phyloP scores from a whole-genome alignment of 1,284 basidiomycete species.

The Mycosarcoma maydis region DNA sequence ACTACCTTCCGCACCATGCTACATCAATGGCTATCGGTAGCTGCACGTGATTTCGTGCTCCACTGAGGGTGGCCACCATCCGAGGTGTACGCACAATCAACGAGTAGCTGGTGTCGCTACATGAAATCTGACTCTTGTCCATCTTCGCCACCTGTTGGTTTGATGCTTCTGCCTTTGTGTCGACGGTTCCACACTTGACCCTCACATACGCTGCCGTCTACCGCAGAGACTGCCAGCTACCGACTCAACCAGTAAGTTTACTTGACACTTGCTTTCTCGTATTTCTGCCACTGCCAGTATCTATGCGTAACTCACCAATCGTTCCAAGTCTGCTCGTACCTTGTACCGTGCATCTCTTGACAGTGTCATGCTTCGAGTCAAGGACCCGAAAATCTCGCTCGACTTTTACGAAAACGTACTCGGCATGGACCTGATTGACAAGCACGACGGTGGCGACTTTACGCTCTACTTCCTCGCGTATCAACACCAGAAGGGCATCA shows the following conservation, averaged over 20 bases:
- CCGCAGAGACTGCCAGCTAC: constrained; percentile 61
- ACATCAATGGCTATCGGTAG: too few species aligned
- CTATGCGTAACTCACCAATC: neutral
- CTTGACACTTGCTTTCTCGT: too few species aligned
- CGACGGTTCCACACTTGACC: constrained; percentile 3
- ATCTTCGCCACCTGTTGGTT: neutral
- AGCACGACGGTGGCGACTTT: constrained; percentile 70
- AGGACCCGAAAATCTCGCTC: constrained; percentile 76
- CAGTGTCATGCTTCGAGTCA: constrained; percentile 86
- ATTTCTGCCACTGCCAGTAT: too few species aligned
- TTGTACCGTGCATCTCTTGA: neutral
- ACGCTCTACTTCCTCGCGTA: constrained; percentile 79
- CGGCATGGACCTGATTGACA: constrained; percentile 84
- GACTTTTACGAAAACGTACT: constrained; percentile 70
- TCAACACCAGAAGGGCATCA: constrained; percentile 72
- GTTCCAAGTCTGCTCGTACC: neutral
- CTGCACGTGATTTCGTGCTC: too few species aligned
- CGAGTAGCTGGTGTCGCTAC: neutral
- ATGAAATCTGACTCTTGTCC: constrained; percentile 9
- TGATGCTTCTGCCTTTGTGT: neutral
- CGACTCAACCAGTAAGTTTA: constrained; percentile 62
- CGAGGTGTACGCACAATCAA: neutral
- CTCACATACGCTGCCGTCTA: constrained; percentile 5
- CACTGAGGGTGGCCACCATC: neutral
- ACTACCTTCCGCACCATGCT: neutral